These are phyloP conservation scores for Plectosphaerella cucumerina DNA, from an alignment of 2,329 filamentous ascomycete species.

Conservation along the genomic window DNA sequence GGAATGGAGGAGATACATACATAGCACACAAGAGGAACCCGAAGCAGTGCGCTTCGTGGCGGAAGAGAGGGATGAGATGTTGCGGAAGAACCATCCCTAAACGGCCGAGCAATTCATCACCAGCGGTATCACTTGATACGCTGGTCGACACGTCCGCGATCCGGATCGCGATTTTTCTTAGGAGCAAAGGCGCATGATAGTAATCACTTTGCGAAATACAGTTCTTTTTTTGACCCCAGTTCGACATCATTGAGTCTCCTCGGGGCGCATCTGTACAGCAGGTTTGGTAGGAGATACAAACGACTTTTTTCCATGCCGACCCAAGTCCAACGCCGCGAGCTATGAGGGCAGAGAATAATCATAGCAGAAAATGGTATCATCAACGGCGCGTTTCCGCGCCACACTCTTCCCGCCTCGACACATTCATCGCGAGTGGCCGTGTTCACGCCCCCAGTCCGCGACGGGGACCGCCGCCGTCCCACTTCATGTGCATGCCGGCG, in stretches of 20 bases:
- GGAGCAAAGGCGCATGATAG: not conserved
- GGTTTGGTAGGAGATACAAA: too few relatives aligned
- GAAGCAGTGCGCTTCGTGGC: not conserved
- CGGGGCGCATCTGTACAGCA: too few relatives aligned
- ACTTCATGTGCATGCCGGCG: constrained; percentile 52
- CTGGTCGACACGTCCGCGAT: not conserved
- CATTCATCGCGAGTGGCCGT: constrained; percentile 4
- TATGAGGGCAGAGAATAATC: not conserved
- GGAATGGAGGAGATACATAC: not conserved
- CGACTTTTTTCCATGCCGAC: too few relatives aligned
- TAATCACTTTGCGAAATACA: not conserved
- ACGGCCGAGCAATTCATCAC: not conserved
- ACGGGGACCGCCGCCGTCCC: constrained; percentile 42
- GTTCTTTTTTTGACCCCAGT: not conserved
- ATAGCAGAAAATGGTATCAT: constrained; percentile 3
- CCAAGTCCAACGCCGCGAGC: not conserved
- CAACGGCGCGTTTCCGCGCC: constrained; percentile 2
- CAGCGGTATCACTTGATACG: not conserved
- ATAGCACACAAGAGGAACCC: not conserved
- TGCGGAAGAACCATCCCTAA: not conserved
- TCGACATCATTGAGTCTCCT: too few relatives aligned
- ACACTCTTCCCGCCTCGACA: not conserved
- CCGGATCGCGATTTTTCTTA: not conserved
- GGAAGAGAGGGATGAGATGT: not conserved
- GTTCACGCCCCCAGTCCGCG: constrained; percentile 45